Evolutionary conservation across 140 eudicot genomes (phyloP).

Genomic region (Cichorium intybus): DNA sequence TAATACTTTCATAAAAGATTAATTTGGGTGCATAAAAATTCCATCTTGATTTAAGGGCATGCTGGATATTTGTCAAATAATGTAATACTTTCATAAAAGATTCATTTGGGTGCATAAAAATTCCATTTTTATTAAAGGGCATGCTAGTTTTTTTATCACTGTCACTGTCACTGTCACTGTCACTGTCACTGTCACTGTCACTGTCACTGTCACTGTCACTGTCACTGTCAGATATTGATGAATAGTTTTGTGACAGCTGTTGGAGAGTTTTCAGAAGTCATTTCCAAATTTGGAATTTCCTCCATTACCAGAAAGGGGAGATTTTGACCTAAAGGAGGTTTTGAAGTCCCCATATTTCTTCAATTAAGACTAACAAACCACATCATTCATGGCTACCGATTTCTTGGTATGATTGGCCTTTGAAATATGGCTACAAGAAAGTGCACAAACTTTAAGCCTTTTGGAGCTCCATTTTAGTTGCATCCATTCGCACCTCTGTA

Average conservation of each 20-base stretch:
- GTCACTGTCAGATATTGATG: background rate
- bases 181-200: too few species aligned
- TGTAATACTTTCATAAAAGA: background rate
- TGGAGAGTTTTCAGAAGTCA: constrained; percentile 70
- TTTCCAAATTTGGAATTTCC: constrained; percentile 80
- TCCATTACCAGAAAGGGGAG: constrained; percentile 92
- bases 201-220: too few species aligned
- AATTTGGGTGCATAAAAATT: background rate
- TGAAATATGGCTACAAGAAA: background rate
- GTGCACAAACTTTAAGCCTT: constrained; percentile 6
- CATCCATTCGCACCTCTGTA: constrained; percentile 25
- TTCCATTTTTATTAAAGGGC: too few species aligned
- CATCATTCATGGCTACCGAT: constrained; percentile 24
- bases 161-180: too few species aligned
- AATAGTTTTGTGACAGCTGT: constrained; percentile 44
- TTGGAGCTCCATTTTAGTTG: background rate
- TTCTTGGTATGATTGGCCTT: constrained; percentile 17
- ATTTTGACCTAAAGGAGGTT: constrained; percentile 83
- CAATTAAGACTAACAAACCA: constrained; percentile 43
- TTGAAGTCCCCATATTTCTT: constrained; percentile 75
- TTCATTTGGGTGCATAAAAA: background rate
- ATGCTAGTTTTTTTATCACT: too few species aligned
- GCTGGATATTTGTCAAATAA: too few species aligned
- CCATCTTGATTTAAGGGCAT: too few species aligned
- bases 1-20: background rate